Evolutionary conservation across 208 protist species (phyloP).

Genomic region (Trypanosoma congolense): DNA sequence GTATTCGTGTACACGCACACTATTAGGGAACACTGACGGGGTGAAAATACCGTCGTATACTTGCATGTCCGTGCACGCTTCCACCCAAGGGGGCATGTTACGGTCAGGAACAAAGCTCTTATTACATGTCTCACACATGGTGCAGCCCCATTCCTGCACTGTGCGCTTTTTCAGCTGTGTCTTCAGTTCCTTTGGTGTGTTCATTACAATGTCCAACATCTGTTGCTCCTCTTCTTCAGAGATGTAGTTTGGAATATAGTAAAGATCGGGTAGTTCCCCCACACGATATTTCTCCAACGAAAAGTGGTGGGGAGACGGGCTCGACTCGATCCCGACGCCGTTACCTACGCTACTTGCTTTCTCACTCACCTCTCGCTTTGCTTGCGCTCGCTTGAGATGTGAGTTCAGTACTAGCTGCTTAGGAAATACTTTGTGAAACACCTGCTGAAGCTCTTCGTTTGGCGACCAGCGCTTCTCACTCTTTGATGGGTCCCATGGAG

Average conservation of each 20-base stretch:
- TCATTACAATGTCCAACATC: constrained; percentile 52
- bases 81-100: constrained; percentile 85
- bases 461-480: constrained; percentile 46
- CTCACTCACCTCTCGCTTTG: constrained; percentile 5
- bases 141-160: constrained; percentile 88
- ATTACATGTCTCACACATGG: constrained; percentile 81
- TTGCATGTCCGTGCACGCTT: constrained; percentile 74
- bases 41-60: constrained; percentile 85
- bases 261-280: constrained; percentile 60
- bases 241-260: constrained; percentile 90
- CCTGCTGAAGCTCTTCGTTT: constrained; percentile 43
- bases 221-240: constrained; percentile 64
- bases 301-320: constrained; percentile 33
- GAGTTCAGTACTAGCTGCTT: constrained; percentile 45
- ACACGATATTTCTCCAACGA: constrained; percentile 63
- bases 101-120: constrained; percentile 83
- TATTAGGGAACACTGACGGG: constrained; percentile 85
- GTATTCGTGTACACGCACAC: constrained; percentile 91
- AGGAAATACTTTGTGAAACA: constrained; percentile 74
- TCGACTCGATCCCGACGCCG: background rate
- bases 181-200: constrained; percentile 73
- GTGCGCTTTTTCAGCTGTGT: constrained; percentile 76
- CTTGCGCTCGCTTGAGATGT: constrained; percentile 36
- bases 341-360: background rate
- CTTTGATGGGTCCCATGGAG: constrained; percentile 40